phyloP scores from a whole-genome alignment of 495 filamentous ascomycete genomes.

The Penicillium subrubescens region DNA sequence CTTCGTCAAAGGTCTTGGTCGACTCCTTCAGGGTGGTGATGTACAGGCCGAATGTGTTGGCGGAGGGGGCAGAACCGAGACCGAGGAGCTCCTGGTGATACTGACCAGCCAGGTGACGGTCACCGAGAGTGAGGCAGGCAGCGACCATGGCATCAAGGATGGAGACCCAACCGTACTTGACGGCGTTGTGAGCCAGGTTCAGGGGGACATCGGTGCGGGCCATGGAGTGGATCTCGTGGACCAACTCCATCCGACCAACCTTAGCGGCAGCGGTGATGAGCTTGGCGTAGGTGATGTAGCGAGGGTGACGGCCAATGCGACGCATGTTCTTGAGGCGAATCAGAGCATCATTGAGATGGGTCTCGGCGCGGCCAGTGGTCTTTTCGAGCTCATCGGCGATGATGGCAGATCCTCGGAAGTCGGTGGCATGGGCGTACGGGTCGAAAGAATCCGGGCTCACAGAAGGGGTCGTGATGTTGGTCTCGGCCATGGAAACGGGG shows the following conservation, averaged over 20 bases:
- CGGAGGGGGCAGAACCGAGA: constrained; percentile 86
- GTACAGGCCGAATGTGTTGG: constrained; percentile 97
- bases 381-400: constrained; percentile 87
- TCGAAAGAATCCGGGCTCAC: constrained; percentile 78
- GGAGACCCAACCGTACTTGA: constrained; percentile 90
- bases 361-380: constrained; percentile 63
- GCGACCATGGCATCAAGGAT: constrained; percentile 97
- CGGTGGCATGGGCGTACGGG: constrained; percentile 84
- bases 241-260: constrained; percentile 73
- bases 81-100: constrained; percentile 89
- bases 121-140: constrained; percentile 82
- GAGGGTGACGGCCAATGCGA: constrained; percentile 84
- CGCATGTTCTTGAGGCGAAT: constrained; percentile 88
- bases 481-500: constrained; percentile 40
- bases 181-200: constrained; percentile 75
- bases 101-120: constrained; percentile 73
- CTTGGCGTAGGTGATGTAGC: constrained; percentile 95
- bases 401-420: constrained; percentile 86
- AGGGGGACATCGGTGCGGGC: constrained; percentile 85
- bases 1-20: constrained; percentile 96
- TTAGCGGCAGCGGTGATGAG: constrained; percentile 89
- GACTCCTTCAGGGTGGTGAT: constrained; percentile 97
- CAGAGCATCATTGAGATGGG: constrained; percentile 78
- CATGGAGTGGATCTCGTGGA: constrained; percentile 83
- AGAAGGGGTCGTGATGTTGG: constrained; percentile 41